phyloP scores from a whole-genome alignment of 2,329 filamentous ascomycete genomes.

The Aspergillus proliferans region DNA sequence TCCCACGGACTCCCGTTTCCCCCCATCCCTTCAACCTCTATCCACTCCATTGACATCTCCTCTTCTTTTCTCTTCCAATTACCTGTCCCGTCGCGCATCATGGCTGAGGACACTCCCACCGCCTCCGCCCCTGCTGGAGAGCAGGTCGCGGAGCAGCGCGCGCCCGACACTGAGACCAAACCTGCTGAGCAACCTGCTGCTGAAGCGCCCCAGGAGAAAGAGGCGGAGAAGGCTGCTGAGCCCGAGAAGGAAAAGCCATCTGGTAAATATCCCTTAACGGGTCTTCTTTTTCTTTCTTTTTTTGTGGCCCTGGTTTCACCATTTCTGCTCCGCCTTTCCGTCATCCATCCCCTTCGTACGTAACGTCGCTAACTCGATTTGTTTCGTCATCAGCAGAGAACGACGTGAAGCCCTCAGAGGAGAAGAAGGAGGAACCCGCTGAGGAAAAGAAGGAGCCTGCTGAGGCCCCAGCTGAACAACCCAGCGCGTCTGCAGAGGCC shows the following conservation, averaged over 20 bases:
- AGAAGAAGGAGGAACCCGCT: conserved; percentile 11
- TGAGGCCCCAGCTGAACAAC: conserved; percentile 23
- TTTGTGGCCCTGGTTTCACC: background rate
- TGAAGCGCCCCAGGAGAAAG: conserved; percentile 17
- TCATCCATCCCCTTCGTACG: conserved; percentile 1
- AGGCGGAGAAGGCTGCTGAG: conserved; percentile 17
- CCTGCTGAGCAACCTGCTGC: conserved; percentile 13
- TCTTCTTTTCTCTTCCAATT: conserved; percentile 6
- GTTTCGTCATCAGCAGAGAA: conserved; percentile 5
- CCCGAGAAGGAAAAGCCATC: conserved; percentile 21
- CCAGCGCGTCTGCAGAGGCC: conserved; percentile 16
- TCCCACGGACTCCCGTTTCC: conserved; percentile 22
- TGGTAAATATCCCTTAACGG: conserved; percentile 17
- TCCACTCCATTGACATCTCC: conserved; percentile 5
- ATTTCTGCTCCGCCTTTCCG: background rate
- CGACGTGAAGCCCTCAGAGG: too few relatives aligned
- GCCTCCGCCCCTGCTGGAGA: conserved; percentile 25
- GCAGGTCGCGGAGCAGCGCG: conserved; percentile 23
- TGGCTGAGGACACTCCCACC: conserved; percentile 35
- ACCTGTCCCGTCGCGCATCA: conserved; percentile 22
- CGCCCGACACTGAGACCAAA: conserved; percentile 21
- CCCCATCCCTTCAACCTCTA: conserved; percentile 13
- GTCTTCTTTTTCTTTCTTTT: background rate
- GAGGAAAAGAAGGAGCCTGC: conserved; percentile 24
- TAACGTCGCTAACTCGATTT: conserved; percentile 9